Conservation (phyloP, 2,329 filamentous ascomycete genomes). For the Talaromyces amestolkiae region DNA sequence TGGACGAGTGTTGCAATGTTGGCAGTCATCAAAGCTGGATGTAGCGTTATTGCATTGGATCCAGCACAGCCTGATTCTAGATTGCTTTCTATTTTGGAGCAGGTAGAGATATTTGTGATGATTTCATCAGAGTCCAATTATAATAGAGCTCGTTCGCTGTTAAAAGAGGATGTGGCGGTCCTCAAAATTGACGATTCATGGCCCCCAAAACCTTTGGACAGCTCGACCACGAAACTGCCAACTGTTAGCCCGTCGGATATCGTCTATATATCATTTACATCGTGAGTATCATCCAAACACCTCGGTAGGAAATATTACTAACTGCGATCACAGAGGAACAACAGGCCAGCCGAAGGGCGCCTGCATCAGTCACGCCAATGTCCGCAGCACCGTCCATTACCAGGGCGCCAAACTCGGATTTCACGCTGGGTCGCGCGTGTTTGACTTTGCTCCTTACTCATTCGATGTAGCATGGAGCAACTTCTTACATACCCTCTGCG, state of each 20-base stretch:
- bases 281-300: not conserved
- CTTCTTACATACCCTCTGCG: conserved; percentile 9
- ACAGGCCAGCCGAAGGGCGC: conserved; percentile 16
- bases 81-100: conserved; percentile 8
- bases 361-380: conserved; percentile 12
- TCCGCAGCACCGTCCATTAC: conserved; percentile 9
- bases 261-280: conserved; percentile 15
- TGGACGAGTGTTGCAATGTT: conserved; percentile 15
- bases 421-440: not conserved
- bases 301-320: not conserved
- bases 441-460: conserved; percentile 16
- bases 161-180: not conserved
- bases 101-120: not conserved
- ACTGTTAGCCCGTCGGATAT: conserved; percentile 11
- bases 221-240: not conserved
- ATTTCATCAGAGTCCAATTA: not conserved
- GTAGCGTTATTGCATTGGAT: conserved; percentile 7
- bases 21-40: conserved; percentile 11
- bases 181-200: conserved; percentile 4
- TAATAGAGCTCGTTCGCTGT: not conserved
- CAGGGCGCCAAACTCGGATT: conserved; percentile 8
- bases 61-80: conserved; percentile 7
- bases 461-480: conserved; percentile 17
- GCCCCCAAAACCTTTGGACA: not conserved
- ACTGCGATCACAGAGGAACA: conserved; percentile 1